These are phyloP conservation scores for Lactarius quietus DNA, from an alignment of 768 basidiomycete species.

Conservation along the genomic window DNA sequence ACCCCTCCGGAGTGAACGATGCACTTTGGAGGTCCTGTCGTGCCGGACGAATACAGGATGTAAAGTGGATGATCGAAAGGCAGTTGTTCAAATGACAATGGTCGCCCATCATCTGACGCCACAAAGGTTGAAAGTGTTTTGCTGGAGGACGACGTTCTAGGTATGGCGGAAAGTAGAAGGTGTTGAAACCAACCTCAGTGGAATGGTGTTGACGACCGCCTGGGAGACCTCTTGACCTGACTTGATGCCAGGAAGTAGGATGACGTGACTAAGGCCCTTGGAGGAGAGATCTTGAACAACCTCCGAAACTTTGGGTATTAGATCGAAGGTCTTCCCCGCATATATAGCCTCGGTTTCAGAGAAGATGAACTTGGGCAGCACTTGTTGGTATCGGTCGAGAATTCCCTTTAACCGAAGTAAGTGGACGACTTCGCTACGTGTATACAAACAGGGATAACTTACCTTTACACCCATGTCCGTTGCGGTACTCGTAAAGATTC, in stretches of 20 bases:
- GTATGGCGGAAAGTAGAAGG: background rate
- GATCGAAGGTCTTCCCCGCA: constrained; percentile 54
- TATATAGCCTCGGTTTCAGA: constrained; percentile 64
- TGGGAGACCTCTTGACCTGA: constrained; percentile 40
- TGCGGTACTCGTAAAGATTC: constrained; percentile 65
- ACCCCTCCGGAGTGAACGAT: constrained; percentile 78
- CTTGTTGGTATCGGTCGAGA: constrained; percentile 64
- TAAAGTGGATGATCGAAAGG: constrained; percentile 77
- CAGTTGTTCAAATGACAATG: constrained; percentile 63
- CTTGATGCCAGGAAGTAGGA: constrained; percentile 57
- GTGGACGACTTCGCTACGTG: background rate
- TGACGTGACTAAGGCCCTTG: constrained; percentile 48
- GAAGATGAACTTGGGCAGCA: constrained; percentile 68
- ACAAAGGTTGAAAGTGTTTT: constrained; percentile 51
- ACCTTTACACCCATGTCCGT: constrained; percentile 72
- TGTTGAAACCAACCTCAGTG: constrained; percentile 30
- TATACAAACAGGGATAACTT: background rate
- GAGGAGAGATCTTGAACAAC: constrained; percentile 48
- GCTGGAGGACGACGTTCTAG: constrained; percentile 31
- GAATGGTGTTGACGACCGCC: constrained; percentile 20
- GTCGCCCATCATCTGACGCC: constrained; percentile 43
- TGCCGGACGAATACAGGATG: constrained; percentile 85
- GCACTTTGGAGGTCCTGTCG: constrained; percentile 82
- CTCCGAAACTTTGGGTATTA: constrained; percentile 51
- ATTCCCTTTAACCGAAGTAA: constrained; percentile 38